phyloP scores from a whole-genome alignment of 2,329 filamentous ascomycete genomes.

The Fusarium sp. region DNA sequence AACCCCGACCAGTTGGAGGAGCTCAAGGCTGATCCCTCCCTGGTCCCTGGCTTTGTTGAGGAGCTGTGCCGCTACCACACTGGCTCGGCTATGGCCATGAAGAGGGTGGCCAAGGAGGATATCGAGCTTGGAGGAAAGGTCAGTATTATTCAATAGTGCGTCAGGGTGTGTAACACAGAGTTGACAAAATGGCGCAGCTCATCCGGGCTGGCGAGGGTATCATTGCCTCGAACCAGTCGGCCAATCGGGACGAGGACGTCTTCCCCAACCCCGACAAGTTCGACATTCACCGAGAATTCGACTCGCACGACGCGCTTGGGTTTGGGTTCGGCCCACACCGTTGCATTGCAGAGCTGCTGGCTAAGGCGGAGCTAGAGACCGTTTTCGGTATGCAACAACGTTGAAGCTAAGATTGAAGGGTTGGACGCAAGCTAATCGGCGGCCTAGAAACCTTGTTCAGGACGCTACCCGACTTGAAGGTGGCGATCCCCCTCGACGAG shows the following conservation, averaged over 20 bases:
- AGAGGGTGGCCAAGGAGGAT: constrained; percentile 63
- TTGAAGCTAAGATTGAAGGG: background rate
- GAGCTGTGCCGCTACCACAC: constrained; percentile 66
- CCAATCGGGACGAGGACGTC: constrained; percentile 63
- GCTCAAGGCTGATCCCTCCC: constrained; percentile 57
- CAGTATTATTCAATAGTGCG: constrained; percentile 9
- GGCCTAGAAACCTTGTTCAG: constrained; percentile 56
- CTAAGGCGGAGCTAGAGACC: constrained; percentile 59
- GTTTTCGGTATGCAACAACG: constrained; percentile 58
- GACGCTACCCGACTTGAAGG: constrained; percentile 57
- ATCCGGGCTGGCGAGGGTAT: constrained; percentile 63
- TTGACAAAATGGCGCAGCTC: constrained; percentile 36
- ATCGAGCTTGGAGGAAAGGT: constrained; percentile 60
- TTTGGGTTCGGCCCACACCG: constrained; percentile 64
- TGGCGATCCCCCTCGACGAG: constrained; percentile 58
- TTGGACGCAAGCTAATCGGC: background rate
- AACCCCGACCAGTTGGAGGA: constrained; percentile 59
- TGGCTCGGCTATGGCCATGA: constrained; percentile 62
- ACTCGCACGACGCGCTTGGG: constrained; percentile 56
- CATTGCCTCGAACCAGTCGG: constrained; percentile 63
- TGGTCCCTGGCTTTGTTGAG: constrained; percentile 59
- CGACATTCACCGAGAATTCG: constrained; percentile 58
- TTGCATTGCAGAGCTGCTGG: constrained; percentile 63
- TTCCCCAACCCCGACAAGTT: constrained; percentile 60
- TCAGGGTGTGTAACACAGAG: background rate